Evolutionary conservation across 1,284 basidiomycete species (phyloP).

Genomic region (Ganoderma lucidum): DNA sequence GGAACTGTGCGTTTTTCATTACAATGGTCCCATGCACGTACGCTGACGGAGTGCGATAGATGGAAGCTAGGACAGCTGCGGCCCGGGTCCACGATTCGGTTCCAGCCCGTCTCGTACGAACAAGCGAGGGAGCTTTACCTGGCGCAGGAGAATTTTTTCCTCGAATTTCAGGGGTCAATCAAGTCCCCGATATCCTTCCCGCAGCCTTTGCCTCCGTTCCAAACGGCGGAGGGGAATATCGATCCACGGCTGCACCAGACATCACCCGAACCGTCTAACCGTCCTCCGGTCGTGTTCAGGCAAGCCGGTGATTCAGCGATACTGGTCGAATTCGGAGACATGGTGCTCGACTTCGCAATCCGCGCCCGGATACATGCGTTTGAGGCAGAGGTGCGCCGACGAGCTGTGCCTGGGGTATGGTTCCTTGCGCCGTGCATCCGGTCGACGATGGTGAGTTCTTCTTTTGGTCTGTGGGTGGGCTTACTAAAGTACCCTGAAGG

Average conservation of each 20-base stretch:
- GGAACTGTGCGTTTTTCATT: conserved; percentile 52
- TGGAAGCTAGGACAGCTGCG: conserved; percentile 73
- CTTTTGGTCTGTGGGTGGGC: neutral
- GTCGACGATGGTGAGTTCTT: conserved; percentile 57
- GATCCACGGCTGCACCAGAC: conserved; percentile 48
- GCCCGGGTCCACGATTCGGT: conserved; percentile 59
- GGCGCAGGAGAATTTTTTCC: conserved; percentile 16
- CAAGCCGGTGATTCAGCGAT: conserved; percentile 68
- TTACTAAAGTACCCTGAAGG: conserved; percentile 40
- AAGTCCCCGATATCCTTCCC: conserved; percentile 3
- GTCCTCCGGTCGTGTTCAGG: conserved; percentile 50
- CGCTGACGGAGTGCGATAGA: conserved; percentile 38
- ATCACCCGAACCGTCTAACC: conserved; percentile 25
- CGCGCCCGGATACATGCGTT: conserved; percentile 66
- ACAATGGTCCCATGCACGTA: neutral
- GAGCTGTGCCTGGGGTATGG: conserved; percentile 47
- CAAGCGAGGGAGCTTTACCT: conserved; percentile 35
- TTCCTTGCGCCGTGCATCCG: conserved; percentile 64
- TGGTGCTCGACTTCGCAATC: conserved; percentile 57
- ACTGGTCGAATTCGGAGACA: conserved; percentile 64
- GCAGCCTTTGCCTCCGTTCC: neutral
- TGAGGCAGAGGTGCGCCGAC: conserved; percentile 50
- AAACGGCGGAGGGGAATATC: conserved; percentile 22
- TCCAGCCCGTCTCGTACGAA: conserved; percentile 55
- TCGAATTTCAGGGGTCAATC: conserved; percentile 6